Conservation (phyloP, 192 early-diverging fungal species). For the Dissophora globulifera region DNA sequence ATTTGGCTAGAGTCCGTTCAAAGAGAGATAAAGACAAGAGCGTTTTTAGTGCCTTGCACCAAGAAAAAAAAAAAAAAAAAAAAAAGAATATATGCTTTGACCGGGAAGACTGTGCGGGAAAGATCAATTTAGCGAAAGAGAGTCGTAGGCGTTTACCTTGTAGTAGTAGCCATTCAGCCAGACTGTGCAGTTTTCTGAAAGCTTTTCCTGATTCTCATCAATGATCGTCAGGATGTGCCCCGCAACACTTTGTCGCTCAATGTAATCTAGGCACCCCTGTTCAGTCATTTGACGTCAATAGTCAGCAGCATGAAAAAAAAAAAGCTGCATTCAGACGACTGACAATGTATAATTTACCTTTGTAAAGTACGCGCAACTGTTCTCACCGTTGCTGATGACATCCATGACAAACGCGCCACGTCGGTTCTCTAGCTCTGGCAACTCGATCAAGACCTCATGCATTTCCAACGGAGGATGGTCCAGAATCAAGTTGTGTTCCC, state of each 20-base stretch:
- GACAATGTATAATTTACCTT: too few relatives aligned
- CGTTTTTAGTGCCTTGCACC: neutral
- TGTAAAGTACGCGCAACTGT: constrained; percentile 55
- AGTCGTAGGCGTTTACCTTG: too few relatives aligned
- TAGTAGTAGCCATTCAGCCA: constrained; percentile 56
- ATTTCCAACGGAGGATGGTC: constrained; percentile 34
- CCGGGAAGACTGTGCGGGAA: neutral
- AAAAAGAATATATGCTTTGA: neutral
- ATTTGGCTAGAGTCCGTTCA: constrained; percentile 51
- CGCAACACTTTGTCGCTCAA: constrained; percentile 54
- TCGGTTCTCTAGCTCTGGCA: constrained; percentile 46
- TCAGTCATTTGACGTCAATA: neutral
- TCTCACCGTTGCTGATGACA: constrained; percentile 59
- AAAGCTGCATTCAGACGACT: too few relatives aligned
- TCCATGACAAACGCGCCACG: constrained; percentile 63
- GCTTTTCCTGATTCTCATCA: constrained; percentile 50
- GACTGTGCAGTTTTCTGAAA: constrained; percentile 36
- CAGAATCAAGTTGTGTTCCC: constrained; percentile 48
- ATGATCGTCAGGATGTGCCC: constrained; percentile 59
- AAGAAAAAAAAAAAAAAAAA: too few relatives aligned
- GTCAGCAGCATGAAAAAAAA: too few relatives aligned
- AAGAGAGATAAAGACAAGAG: neutral
- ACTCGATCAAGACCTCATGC: constrained; percentile 35
- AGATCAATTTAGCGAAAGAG: too few relatives aligned
- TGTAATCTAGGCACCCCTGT: constrained; percentile 57